A percentile compares a stretch with the other conserved stretches of the same genome.
phyloP scores from a whole-genome alignment of 345 rosid genomes.

The Pistacia integerrima region DNA sequence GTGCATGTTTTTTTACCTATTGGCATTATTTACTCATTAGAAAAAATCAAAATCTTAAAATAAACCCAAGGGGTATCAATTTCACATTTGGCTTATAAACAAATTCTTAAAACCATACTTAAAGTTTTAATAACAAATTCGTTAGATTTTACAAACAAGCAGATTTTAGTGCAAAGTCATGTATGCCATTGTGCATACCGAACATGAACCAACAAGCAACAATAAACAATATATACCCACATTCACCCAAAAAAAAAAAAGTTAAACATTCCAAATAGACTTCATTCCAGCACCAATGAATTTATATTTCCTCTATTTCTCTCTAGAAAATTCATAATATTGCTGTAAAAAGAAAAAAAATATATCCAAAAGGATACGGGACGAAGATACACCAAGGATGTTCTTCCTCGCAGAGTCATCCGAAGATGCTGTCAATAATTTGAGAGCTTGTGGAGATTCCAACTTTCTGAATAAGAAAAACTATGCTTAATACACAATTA shows the following conservation, averaged over 20 bases:
- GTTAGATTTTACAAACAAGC: neutral
- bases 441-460: slow-evolving; percentile 65
- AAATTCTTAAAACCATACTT: neutral
- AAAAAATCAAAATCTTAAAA: neutral
- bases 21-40: neutral
- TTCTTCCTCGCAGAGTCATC: slow-evolving; percentile 82
- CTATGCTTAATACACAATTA: slow-evolving; percentile 18
- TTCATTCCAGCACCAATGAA: neutral
- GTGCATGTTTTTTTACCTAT: neutral
- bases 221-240: neutral
- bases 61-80: neutral
- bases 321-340: neutral
- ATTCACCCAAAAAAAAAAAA: neutral
- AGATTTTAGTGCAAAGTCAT: neutral
- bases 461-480: slow-evolving; percentile 55
- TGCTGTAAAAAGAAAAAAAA: neutral
- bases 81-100: neutral
- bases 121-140: neutral
- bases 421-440: slow-evolving; percentile 66
- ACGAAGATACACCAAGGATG: slow-evolving; percentile 57
- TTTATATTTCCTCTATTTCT: neutral
- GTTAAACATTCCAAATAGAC: neutral
- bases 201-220: neutral
- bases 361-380: slow-evolving; percentile 70
- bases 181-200: neutral